Evolutionary conservation across 352 stramenopile species (phyloP).

Genomic region (Aphanomyces astaci): DNA sequence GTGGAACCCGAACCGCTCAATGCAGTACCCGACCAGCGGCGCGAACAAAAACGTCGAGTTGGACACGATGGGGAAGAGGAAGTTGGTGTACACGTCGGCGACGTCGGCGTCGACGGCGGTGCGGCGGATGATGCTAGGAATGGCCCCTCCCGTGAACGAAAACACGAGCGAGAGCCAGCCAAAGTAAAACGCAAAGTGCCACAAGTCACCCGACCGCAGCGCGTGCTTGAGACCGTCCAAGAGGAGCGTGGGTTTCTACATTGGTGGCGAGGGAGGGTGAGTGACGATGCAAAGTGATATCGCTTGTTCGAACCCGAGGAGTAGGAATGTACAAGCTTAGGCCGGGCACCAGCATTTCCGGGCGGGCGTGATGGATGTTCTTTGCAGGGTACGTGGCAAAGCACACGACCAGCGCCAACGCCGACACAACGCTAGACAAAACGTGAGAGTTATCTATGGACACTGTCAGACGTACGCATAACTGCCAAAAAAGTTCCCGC

Average conservation of each 20-base stretch:
- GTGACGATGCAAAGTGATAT: background rate
- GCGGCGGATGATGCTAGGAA: slow-evolving; percentile 53
- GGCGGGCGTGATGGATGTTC: slow-evolving; percentile 41
- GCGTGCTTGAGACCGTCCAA: slow-evolving; percentile 49
- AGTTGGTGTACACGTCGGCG: slow-evolving; percentile 49
- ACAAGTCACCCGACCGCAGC: slow-evolving; percentile 50
- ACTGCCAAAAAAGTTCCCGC: slow-evolving; percentile 41
- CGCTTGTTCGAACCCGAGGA: slow-evolving; percentile 46
- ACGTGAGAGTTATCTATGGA: background rate
- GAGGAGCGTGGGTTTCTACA: slow-evolving; percentile 48
- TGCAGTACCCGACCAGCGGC: slow-evolving; percentile 56
- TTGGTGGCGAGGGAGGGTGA: background rate
- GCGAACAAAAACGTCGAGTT: slow-evolving; percentile 79
- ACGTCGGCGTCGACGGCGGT: slow-evolving; percentile 30
- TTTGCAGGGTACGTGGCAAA: slow-evolving; percentile 67
- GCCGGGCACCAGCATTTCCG: slow-evolving; percentile 43
- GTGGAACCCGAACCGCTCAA: slow-evolving; percentile 76
- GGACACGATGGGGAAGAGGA: slow-evolving; percentile 64
- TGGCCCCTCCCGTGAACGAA: slow-evolving; percentile 61
- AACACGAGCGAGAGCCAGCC: slow-evolving; percentile 79
- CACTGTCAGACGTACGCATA: slow-evolving; percentile 40
- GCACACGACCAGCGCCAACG: slow-evolving; percentile 38
- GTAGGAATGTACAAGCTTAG: slow-evolving; percentile 45
- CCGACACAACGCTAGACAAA: slow-evolving; percentile 36
- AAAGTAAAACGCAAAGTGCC: slow-evolving; percentile 72